Evolutionary conservation across 768 basidiomycete species (phyloP).

Genomic region (Goffeauzyma gilvescens): DNA sequence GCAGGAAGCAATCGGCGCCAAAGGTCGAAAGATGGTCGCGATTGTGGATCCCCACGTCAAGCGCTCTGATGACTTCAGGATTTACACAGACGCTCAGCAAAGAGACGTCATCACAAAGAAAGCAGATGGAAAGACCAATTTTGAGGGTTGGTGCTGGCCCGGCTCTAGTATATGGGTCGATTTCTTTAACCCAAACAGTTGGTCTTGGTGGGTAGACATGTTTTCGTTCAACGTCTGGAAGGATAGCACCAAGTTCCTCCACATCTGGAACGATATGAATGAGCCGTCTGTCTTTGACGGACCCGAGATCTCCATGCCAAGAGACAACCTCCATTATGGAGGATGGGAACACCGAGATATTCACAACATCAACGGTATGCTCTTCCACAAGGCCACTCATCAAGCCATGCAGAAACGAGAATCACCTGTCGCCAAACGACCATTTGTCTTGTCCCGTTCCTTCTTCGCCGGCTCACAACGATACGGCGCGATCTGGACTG

Average conservation of each 20-base stretch:
- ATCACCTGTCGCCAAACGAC: conserved; percentile 54
- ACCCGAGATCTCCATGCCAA: conserved; percentile 74
- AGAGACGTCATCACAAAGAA: conserved; percentile 65
- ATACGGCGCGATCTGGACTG: conserved; percentile 96
- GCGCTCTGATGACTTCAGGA: conserved; percentile 55
- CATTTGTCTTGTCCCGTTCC: conserved; percentile 85
- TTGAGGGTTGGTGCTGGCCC: conserved; percentile 98
- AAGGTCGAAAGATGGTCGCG: conserved; percentile 90
- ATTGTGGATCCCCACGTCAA: conserved; percentile 95
- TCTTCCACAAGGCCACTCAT: conserved; percentile 59
- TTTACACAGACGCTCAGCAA: conserved; percentile 67
- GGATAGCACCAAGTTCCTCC: conserved; percentile 54
- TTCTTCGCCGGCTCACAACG: conserved; percentile 93
- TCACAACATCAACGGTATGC: conserved; percentile 95
- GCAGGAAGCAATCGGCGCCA: conserved; percentile 68
- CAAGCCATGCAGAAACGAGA: conserved; percentile 62
- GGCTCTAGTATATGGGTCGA: conserved; percentile 94
- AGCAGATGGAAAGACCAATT: conserved; percentile 49
- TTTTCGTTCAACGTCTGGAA: conserved; percentile 46
- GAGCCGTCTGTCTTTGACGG: conserved; percentile 99
- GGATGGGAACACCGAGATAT: conserved; percentile 97
- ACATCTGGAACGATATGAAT: conserved; percentile 99
- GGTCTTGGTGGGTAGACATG: conserved; percentile 76
- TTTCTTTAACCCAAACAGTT: conserved; percentile 76
- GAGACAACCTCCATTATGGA: conserved; percentile 62